phyloP scores from a whole-genome alignment of 83 land plant species.

The Diphasiastrum complanatum region DNA sequence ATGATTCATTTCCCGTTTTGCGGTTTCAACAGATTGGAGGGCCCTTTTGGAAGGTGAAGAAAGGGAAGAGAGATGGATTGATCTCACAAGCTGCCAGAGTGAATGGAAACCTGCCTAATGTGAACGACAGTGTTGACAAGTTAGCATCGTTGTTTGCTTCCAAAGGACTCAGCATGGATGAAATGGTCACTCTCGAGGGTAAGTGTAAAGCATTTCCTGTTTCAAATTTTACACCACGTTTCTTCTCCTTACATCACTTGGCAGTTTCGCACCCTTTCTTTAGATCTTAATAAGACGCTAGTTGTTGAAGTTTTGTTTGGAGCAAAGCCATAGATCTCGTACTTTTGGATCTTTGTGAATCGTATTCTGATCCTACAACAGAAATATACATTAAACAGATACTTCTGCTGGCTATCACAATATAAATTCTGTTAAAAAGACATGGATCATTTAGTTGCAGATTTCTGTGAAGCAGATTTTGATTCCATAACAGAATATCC shows the following conservation, averaged over 20 bases:
- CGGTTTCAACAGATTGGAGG: not conserved
- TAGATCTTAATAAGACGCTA: too few relatives aligned
- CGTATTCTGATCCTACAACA: too few relatives aligned
- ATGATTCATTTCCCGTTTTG: not conserved
- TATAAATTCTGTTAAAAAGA: too few relatives aligned
- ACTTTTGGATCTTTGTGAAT: not conserved
- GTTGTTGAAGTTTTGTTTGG: not conserved
- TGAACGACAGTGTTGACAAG: not conserved
- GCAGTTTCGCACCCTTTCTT: too few relatives aligned
- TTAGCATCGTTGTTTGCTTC: not conserved
- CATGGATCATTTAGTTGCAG: too few relatives aligned
- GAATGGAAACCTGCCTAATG: constrained; percentile 4
- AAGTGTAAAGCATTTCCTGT: not conserved
- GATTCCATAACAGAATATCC: too few relatives aligned
- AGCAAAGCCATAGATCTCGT: not conserved
- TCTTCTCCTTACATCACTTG: too few relatives aligned
- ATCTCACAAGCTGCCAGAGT: constrained; percentile 9
- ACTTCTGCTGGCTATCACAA: too few relatives aligned
- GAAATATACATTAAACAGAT: too few relatives aligned
- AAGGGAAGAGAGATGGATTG: constrained; percentile 1
- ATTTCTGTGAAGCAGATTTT: too few relatives aligned
- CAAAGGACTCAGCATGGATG: not conserved
- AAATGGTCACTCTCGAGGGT: constrained; percentile 12
- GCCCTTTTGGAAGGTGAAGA: constrained; percentile 2
- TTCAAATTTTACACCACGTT: not conserved